Evolutionary conservation across 2,329 filamentous ascomycete genomes (phyloP).

Genomic region (Fusarium hainanense): DNA sequence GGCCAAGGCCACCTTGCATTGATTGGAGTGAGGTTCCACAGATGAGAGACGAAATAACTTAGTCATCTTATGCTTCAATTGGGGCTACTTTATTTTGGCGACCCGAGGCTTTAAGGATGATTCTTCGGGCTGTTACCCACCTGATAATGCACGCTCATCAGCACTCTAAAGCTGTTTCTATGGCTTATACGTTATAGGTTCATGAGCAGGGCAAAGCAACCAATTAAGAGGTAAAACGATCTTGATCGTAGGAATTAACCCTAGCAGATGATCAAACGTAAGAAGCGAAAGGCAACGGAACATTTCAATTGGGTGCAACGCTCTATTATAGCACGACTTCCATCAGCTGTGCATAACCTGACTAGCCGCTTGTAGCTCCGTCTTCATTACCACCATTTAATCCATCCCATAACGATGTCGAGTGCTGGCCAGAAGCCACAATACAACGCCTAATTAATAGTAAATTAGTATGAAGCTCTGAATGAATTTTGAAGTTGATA

Average conservation of each 20-base stretch:
- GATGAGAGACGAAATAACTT: neutral
- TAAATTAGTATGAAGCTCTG: too few relatives aligned
- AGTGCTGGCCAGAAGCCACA: too few relatives aligned
- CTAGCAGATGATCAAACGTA: slow-evolving; percentile 34
- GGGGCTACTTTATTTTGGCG: neutral
- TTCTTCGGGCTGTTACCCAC: neutral
- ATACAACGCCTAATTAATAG: too few relatives aligned
- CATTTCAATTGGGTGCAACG: neutral
- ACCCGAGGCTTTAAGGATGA: neutral
- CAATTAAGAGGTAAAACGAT: slow-evolving; percentile 15
- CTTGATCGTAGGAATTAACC: slow-evolving; percentile 16
- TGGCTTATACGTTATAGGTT: neutral
- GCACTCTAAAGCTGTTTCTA: neutral
- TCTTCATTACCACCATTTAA: too few relatives aligned
- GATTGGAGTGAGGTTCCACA: slow-evolving; percentile 31
- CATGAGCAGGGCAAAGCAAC: slow-evolving; percentile 19
- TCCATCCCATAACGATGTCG: too few relatives aligned
- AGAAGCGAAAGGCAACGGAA: neutral
- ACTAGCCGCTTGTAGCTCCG: too few relatives aligned
- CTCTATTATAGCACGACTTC: too few relatives aligned
- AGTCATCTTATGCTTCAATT: neutral
- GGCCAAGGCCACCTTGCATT: slow-evolving; percentile 37
- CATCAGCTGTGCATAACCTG: too few relatives aligned
- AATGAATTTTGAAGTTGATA: too few relatives aligned
- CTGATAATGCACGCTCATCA: neutral